Conservation (phyloP, 2,329 filamentous ascomycete genomes). For the Stemphylium beticola region DNA sequence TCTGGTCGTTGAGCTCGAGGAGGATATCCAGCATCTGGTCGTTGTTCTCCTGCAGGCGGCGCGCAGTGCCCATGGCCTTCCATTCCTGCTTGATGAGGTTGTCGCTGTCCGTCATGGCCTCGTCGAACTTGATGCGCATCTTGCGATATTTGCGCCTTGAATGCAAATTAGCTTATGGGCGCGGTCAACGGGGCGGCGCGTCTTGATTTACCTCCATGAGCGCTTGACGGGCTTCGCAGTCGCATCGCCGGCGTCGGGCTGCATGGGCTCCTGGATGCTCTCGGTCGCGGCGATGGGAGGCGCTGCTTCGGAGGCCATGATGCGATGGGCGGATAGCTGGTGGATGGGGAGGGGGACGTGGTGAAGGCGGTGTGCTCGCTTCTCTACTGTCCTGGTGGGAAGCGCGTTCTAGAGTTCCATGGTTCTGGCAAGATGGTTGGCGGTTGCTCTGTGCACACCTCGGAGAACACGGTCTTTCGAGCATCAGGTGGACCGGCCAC, state of each 20-base stretch:
- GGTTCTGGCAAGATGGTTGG: background rate
- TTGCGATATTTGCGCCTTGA: constrained; percentile 88
- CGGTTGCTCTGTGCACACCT: constrained; percentile 13
- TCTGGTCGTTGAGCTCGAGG: constrained; percentile 84
- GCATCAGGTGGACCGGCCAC: constrained; percentile 24
- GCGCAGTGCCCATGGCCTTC: constrained; percentile 79
- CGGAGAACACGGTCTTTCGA: constrained; percentile 20
- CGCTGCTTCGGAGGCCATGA: constrained; percentile 40
- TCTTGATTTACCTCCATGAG: constrained; percentile 44
- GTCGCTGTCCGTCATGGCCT: constrained; percentile 80
- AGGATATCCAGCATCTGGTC: constrained; percentile 90
- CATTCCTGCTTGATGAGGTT: constrained; percentile 81
- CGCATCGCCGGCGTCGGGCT: constrained; percentile 24
- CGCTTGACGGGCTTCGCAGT: constrained; percentile 44
- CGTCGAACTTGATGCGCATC: constrained; percentile 80
- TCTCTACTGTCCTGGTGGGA: background rate
- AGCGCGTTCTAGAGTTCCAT: constrained; percentile 6
- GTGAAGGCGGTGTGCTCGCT: background rate
- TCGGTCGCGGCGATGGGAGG: constrained; percentile 16
- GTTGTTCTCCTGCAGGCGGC: constrained; percentile 86
- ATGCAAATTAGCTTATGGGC: constrained; percentile 6
- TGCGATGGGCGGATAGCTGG: constrained; percentile 6
- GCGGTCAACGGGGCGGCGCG: constrained; percentile 4
- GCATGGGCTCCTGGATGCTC: constrained; percentile 7
- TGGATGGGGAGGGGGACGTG: constrained; percentile 7